Evolutionary conservation across 2,329 filamentous ascomycete genomes (phyloP).

Genomic region (Xylaria sp.): DNA sequence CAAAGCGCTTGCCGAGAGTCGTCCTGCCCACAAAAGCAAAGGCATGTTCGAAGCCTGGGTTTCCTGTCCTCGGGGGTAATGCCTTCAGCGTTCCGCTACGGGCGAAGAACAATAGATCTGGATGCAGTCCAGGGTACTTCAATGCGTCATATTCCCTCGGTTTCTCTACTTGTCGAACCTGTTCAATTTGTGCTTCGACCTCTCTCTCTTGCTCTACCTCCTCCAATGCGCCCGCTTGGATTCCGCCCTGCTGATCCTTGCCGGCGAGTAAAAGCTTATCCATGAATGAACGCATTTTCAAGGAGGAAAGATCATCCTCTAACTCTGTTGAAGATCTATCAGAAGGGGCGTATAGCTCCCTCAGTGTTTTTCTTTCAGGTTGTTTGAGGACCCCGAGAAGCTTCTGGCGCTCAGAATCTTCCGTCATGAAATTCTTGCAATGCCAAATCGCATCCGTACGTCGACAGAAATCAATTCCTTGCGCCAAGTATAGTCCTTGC

Average conservation of each 20-base stretch:
- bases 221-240: slow-evolving; percentile 62
- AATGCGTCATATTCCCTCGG: slow-evolving; percentile 53
- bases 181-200: slow-evolving; percentile 67
- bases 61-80: slow-evolving; percentile 41
- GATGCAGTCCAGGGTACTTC: slow-evolving; percentile 58
- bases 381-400: slow-evolving; percentile 56
- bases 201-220: slow-evolving; percentile 71
- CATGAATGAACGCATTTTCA: slow-evolving; percentile 18
- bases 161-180: slow-evolving; percentile 64
- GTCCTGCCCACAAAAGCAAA: slow-evolving; percentile 55
- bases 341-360: slow-evolving; percentile 62
- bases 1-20: slow-evolving; percentile 48
- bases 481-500: slow-evolving; percentile 65
- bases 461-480: slow-evolving; percentile 69
- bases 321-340: not conserved
- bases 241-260: slow-evolving; percentile 49
- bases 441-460: slow-evolving; percentile 60
- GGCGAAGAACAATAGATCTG: slow-evolving; percentile 57
- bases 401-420: slow-evolving; percentile 47
- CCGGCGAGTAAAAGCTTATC: slow-evolving; percentile 3
- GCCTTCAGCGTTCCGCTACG: slow-evolving; percentile 51
- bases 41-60: slow-evolving; percentile 53
- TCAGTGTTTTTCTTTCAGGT: slow-evolving; percentile 65
- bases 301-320: not conserved
- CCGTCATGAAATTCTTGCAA: slow-evolving; percentile 53